Conservation (phyloP, 257 asterid genomes). For the Fraxinus excelsior region DNA sequence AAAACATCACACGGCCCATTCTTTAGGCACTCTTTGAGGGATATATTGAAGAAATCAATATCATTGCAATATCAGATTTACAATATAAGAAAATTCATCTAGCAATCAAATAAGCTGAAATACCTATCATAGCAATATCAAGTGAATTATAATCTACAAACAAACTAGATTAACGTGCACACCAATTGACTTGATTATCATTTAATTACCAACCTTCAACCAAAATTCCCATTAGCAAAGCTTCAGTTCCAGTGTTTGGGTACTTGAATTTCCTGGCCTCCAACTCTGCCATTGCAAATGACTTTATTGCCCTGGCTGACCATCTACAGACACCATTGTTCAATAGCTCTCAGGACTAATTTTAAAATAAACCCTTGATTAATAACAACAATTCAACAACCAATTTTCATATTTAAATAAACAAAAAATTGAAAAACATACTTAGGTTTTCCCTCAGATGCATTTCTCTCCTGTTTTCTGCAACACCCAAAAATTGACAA, state of each 20-base stretch:
- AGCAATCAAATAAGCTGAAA: constrained; percentile 1
- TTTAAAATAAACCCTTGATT: background rate
- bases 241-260: constrained; percentile 89
- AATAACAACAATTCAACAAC: constrained; percentile 7
- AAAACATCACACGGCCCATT: background rate
- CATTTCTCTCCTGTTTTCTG: constrained; percentile 47
- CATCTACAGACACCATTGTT: constrained; percentile 53
- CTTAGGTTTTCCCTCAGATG: constrained; percentile 55
- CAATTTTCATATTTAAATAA: background rate
- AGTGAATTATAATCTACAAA: constrained; percentile 10
- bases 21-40: background rate
- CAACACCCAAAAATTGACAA: constrained; percentile 26
- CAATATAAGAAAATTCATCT: background rate
- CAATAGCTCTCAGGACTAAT: constrained; percentile 8
- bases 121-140: background rate
- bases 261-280: constrained; percentile 90
- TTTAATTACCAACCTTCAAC: constrained; percentile 68
- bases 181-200: background rate
- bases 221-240: constrained; percentile 89
- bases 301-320: constrained; percentile 86
- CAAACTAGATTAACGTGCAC: background rate
- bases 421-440: constrained; percentile 23
- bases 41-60: background rate
- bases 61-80: background rate
- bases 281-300: constrained; percentile 81